Evolutionary conservation across 148 eudicot genomes (phyloP).

Genomic region (Vaccinium darrowii): DNA sequence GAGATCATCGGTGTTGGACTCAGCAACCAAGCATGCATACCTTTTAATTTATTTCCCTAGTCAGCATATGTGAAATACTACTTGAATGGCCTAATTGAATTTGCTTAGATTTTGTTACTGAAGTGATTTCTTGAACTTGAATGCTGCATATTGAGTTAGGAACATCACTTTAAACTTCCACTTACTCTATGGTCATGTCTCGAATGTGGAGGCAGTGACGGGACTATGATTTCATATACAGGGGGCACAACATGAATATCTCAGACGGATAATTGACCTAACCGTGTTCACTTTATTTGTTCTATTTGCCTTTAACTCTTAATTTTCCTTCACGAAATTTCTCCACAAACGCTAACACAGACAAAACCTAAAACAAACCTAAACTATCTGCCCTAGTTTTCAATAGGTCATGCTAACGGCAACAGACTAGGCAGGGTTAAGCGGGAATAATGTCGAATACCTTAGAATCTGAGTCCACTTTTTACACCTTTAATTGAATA

Average conservation of each 20-base stretch:
- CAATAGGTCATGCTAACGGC: neutral
- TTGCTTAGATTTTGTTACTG: neutral
- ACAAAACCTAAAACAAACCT: no score
- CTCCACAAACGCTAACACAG: no score
- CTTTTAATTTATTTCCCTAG: slow-evolving; percentile 29
- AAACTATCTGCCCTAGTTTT: neutral
- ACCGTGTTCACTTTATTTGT: no score
- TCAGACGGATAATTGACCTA: no score
- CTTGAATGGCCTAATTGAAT: neutral
- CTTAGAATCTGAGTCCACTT: neutral
- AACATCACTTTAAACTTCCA: no score
- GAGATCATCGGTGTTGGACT: slow-evolving; percentile 22
- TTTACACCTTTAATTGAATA: neutral
- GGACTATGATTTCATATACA: no score
- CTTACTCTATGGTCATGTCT: no score
- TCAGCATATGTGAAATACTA: neutral
- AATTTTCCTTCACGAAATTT: no score
- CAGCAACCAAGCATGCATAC: slow-evolving; percentile 95
- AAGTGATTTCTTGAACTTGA: neutral
- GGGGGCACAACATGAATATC: no score
- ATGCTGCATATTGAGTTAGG: neutral
- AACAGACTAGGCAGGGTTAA: neutral
- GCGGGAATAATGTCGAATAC: neutral
- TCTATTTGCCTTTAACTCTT: no score
- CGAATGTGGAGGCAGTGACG: no score